These are phyloP conservation scores for Mariannaea elegans DNA, from an alignment of 2,329 filamentous ascomycete genomes.

Conservation along the genomic window DNA sequence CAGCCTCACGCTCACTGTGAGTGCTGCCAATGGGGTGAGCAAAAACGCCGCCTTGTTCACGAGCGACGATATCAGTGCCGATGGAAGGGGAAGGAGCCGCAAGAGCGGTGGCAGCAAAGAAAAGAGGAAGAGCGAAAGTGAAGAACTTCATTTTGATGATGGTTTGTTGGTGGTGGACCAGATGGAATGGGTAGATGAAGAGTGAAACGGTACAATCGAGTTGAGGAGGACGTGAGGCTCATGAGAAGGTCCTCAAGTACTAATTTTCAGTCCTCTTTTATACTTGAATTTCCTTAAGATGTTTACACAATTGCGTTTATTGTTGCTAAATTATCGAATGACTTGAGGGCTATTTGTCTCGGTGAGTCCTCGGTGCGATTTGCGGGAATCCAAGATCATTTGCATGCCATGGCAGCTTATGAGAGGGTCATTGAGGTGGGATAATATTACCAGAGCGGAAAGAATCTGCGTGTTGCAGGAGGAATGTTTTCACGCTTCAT, in stretches of 20 bases:
- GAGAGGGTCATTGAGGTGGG: too few relatives aligned
- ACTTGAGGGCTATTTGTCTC: not conserved
- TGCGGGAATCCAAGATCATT: not conserved
- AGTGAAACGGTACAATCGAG: not conserved
- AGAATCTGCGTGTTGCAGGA: not conserved
- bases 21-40: not conserved
- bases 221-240: not conserved
- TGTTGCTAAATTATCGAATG: not conserved
- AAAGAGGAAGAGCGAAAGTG: slow-evolving; percentile 3
- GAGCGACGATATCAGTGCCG: not conserved
- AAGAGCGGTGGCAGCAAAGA: slow-evolving; percentile 4
- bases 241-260: not conserved
- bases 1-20: not conserved
- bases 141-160: slow-evolving; percentile 16
- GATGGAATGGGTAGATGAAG: not conserved
- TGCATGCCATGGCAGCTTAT: too few relatives aligned
- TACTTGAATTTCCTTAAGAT: not conserved
- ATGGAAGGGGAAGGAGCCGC: not conserved
- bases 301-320: not conserved
- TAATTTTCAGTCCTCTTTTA: not conserved
- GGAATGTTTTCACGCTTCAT: not conserved
- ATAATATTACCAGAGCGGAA: slow-evolving; percentile 3
- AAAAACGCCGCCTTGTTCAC: not conserved
- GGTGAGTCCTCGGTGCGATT: not conserved
- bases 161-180: not conserved